Percentiles rank a stretch among this genome's conserved stretches.
Conservation (phyloP, 305 asterid genomes). For the Fraxinus sp. region DNA sequence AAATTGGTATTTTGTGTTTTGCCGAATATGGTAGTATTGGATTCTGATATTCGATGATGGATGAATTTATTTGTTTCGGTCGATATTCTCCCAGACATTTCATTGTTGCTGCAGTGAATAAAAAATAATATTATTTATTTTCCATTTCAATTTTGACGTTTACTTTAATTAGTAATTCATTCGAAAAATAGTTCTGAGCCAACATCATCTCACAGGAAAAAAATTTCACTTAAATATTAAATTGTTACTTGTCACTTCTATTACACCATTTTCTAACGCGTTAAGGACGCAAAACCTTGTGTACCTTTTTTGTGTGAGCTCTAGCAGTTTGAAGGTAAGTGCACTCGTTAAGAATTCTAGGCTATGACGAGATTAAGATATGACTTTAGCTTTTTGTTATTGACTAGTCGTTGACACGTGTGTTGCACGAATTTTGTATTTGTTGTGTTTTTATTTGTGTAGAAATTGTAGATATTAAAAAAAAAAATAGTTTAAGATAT, state of each 20-base stretch:
- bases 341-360: neutral
- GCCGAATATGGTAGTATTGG: neutral
- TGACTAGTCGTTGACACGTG: no score
- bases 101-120: neutral
- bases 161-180: neutral
- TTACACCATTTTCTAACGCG: no score
- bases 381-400: neutral
- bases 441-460: no score
- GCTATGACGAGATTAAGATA: neutral
- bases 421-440: no score
- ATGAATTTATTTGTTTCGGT: neutral
- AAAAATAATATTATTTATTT: no score
- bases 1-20: conserved; percentile 18
- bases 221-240: no score
- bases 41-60: neutral
- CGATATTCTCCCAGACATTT: neutral
- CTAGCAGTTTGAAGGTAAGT: neutral
- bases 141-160: neutral
- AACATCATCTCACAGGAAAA: neutral
- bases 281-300: no score
- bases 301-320: no score
- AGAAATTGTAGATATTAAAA: no score
- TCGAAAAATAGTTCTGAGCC: neutral
- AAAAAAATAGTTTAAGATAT: no score
- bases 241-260: no score